Evolutionary conservation across 208 protist species (phyloP).

Genomic region (Porcisia deanei): DNA sequence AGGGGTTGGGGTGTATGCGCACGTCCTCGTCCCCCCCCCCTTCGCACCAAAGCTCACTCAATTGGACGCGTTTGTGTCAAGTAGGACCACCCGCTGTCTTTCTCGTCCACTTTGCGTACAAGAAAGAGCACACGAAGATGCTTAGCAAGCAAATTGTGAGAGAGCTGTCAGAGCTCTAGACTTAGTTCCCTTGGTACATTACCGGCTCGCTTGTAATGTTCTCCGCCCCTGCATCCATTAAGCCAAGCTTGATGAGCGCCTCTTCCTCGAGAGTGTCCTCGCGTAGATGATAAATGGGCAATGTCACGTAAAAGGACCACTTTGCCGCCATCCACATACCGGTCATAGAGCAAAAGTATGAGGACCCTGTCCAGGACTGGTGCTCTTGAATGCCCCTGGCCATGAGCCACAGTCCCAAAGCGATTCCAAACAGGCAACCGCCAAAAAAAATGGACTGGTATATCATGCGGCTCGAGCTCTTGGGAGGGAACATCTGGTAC

Average conservation of each 20-base stretch:
- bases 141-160: neutral
- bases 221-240: neutral
- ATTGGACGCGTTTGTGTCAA: neutral
- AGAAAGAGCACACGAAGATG: neutral
- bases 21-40: neutral
- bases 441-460: slow-evolving; percentile 50
- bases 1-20: neutral
- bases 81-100: neutral
- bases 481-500: slow-evolving; percentile 45
- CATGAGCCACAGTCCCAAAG: slow-evolving; percentile 63
- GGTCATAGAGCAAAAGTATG: slow-evolving; percentile 78
- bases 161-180: neutral
- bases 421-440: slow-evolving; percentile 37
- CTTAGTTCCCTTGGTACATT: slow-evolving; percentile 4
- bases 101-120: neutral
- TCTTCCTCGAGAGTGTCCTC: slow-evolving; percentile 48
- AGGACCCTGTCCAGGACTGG: slow-evolving; percentile 58
- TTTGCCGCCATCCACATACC: slow-evolving; percentile 64
- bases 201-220: neutral
- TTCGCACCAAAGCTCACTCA: neutral
- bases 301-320: slow-evolving; percentile 66
- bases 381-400: slow-evolving; percentile 43
- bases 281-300: slow-evolving; percentile 47
- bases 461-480: slow-evolving; percentile 32
- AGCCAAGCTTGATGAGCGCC: slow-evolving; percentile 19